A percentile compares a stretch with the other conserved stretches of the same genome.
phyloP scores from a whole-genome alignment of 2,329 filamentous ascomycete species.

The Fusarium sulawesiense region DNA sequence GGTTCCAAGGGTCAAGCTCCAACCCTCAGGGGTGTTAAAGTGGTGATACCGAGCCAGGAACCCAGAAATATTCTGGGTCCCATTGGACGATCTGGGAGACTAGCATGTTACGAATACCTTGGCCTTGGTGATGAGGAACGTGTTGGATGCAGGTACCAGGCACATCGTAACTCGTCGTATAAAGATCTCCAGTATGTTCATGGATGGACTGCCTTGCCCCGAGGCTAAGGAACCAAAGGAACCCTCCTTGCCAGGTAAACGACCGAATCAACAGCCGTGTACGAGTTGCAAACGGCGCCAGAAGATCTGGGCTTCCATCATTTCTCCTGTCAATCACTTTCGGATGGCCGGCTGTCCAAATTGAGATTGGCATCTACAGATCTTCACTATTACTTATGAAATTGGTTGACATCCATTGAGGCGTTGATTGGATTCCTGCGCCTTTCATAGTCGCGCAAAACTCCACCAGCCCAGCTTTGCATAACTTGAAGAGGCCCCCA shows the following conservation, averaged over 20 bases:
- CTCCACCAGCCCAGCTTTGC: constrained; percentile 32
- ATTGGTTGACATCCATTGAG: constrained; percentile 7
- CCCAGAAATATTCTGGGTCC: constrained; percentile 6
- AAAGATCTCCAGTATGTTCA: constrained; percentile 36
- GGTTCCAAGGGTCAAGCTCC: constrained; percentile 46
- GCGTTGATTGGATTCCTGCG: constrained; percentile 39
- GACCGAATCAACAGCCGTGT: constrained; percentile 12
- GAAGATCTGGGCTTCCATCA: constrained; percentile 37
- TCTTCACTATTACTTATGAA: constrained; percentile 29
- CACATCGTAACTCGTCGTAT: constrained; percentile 12
- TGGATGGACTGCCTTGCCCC: constrained; percentile 5
- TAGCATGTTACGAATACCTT: constrained; percentile 39
- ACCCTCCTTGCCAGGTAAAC: constrained; percentile 13
- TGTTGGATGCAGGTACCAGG: constrained; percentile 41
- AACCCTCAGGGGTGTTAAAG: constrained; percentile 35
- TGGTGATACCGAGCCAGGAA: constrained; percentile 26
- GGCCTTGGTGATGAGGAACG: constrained; percentile 11
- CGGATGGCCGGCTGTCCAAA: constrained; percentile 23
- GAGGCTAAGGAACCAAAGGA: neutral
- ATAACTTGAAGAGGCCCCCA: constrained; percentile 25
- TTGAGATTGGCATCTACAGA: constrained; percentile 42
- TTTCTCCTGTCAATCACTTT: constrained; percentile 37
- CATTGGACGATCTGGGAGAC: constrained; percentile 28
- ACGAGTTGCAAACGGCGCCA: constrained; percentile 30
- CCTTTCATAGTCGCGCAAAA: constrained; percentile 22